Evolutionary conservation across 768 basidiomycete genomes (phyloP).

Genomic region (Terana coerulea): DNA sequence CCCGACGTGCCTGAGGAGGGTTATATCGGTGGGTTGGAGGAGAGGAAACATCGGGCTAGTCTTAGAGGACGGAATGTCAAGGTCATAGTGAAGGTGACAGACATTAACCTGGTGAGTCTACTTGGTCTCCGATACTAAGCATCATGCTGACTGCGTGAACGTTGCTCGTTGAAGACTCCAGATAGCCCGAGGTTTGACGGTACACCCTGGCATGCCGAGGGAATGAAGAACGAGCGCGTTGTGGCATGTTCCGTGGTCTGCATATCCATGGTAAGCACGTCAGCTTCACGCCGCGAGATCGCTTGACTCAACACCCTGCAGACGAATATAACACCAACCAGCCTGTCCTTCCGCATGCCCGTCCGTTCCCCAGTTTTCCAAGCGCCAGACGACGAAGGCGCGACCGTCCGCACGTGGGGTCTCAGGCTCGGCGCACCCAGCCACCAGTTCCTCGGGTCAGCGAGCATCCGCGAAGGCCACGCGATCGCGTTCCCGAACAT

Average conservation of each 20-base stretch:
- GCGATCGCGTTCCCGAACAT: conserved; percentile 52
- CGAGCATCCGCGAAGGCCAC: conserved; percentile 32
- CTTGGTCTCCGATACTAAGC: background rate
- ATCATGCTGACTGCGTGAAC: background rate
- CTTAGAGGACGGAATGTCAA: conserved; percentile 39
- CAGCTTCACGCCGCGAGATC: background rate
- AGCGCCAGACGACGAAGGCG: conserved; percentile 41
- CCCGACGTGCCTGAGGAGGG: conserved; percentile 41
- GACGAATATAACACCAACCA: conserved; percentile 34
- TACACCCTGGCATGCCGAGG: conserved; percentile 45
- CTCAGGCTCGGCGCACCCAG: conserved; percentile 42
- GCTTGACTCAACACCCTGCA: background rate
- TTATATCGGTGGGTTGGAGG: conserved; percentile 45
- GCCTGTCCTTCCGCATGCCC: conserved; percentile 47
- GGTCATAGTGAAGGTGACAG: conserved; percentile 38
- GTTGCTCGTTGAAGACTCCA: conserved; percentile 3
- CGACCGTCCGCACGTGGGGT: conserved; percentile 48
- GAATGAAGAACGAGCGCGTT: conserved; percentile 50
- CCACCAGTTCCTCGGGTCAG: conserved; percentile 39
- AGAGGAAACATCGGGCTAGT: conserved; percentile 34
- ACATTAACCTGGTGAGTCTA: conserved; percentile 38
- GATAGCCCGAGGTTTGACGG: background rate
- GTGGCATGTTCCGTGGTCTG: conserved; percentile 44
- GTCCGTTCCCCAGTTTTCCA: conserved; percentile 43
- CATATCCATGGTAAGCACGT: conserved; percentile 33